phyloP scores from a whole-genome alignment of 768 basidiomycete genomes.

The Auricularia heimuer region DNA sequence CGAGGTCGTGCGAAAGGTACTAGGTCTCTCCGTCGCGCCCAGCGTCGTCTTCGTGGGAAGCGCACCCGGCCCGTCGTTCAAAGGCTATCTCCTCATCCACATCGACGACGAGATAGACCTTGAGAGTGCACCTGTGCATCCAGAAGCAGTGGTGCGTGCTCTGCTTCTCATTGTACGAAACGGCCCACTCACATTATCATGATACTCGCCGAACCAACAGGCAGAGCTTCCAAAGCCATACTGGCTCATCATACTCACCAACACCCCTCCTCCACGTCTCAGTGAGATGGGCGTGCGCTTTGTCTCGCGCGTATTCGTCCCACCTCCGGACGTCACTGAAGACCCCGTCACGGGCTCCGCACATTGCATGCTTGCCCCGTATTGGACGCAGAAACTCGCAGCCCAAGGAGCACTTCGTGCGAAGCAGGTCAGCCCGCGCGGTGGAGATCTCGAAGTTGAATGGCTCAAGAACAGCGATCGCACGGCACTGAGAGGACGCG shows the following conservation, averaged over 20 bases:
- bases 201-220: not conserved
- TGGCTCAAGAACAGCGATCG: slow-evolving; percentile 26
- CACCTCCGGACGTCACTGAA: slow-evolving; percentile 15
- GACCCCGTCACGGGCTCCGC: slow-evolving; percentile 26
- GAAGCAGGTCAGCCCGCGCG: slow-evolving; percentile 42
- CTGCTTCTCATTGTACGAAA: not conserved
- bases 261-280: slow-evolving; percentile 17
- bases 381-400: slow-evolving; percentile 47
- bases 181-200: not conserved
- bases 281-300: slow-evolving; percentile 10
- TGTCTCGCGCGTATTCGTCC: slow-evolving; percentile 22
- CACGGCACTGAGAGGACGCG: slow-evolving; percentile 29
- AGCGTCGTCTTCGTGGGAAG: slow-evolving; percentile 12
- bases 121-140: slow-evolving; percentile 8
- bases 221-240: slow-evolving; percentile 1
- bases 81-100: slow-evolving; percentile 15
- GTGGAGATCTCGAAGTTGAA: slow-evolving; percentile 34
- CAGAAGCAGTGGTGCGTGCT: slow-evolving; percentile 14
- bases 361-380: slow-evolving; percentile 19
- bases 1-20: slow-evolving; percentile 6
- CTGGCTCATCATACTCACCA: slow-evolving; percentile 13
- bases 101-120: slow-evolving; percentile 15
- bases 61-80: slow-evolving; percentile 8
- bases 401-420: slow-evolving; percentile 28
- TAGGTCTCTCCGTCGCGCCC: slow-evolving; percentile 3